phyloP scores from a whole-genome alignment of 441 rosid species.

The Capsella rubella region DNA sequence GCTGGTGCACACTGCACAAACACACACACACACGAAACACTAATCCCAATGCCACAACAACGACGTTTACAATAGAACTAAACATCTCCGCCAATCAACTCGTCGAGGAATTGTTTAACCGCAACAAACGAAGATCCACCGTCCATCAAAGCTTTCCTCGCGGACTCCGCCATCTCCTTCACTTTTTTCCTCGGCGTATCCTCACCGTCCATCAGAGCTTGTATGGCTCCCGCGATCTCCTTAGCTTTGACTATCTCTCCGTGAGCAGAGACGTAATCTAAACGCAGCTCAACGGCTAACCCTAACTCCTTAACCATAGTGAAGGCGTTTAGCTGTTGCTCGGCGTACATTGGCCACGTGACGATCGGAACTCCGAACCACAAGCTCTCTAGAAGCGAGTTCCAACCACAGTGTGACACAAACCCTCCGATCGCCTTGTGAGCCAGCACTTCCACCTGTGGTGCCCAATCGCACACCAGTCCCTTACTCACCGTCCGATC shows the following conservation, averaged over 20 bases:
- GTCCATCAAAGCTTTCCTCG: slow-evolving; percentile 45
- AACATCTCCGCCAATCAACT: slow-evolving; percentile 17
- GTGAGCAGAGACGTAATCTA: slow-evolving; percentile 26
- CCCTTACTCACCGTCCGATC: slow-evolving; percentile 45
- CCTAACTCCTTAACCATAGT: slow-evolving; percentile 51
- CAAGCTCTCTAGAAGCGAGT: slow-evolving; percentile 50
- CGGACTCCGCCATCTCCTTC: slow-evolving; percentile 46
- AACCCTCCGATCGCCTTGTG: slow-evolving; percentile 50
- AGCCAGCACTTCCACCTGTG: slow-evolving; percentile 46
- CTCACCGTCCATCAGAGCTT: slow-evolving; percentile 45
- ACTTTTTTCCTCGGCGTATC: slow-evolving; percentile 49
- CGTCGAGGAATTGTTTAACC: slow-evolving; percentile 40
- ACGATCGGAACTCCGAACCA: slow-evolving; percentile 53
- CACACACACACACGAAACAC: too few species aligned
- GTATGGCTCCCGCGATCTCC: slow-evolving; percentile 48
- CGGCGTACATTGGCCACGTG: slow-evolving; percentile 56
- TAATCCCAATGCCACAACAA: background rate
- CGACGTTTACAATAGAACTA: background rate
- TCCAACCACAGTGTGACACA: slow-evolving; percentile 60
- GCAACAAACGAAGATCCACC: slow-evolving; percentile 57
- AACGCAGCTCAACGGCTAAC: slow-evolving; percentile 42
- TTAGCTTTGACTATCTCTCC: slow-evolving; percentile 44
- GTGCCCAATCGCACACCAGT: slow-evolving; percentile 43
- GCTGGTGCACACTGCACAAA: too few species aligned
- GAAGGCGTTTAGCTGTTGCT: slow-evolving; percentile 57